Percentiles rank a stretch among this genome's conserved stretches.
Evolutionary conservation across 441 rosid species (phyloP).

Genomic region (Gossypium trilobum): DNA sequence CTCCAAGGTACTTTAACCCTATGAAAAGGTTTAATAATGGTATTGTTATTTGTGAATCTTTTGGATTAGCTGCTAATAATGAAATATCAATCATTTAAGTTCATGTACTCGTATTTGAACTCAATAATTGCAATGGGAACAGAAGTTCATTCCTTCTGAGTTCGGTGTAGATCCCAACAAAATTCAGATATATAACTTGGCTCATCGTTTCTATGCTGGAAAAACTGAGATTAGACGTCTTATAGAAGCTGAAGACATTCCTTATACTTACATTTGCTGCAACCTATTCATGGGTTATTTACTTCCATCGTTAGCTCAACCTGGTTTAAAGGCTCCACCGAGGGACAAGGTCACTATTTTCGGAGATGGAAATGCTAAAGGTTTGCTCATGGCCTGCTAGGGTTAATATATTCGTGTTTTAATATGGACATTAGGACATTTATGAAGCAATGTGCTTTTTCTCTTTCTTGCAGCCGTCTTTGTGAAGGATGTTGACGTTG

Average conservation of each 20-base stretch:
- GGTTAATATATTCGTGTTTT: neutral
- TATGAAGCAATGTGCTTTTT: neutral
- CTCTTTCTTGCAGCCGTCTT: slow-evolving; percentile 40
- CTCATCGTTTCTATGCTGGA: slow-evolving; percentile 28
- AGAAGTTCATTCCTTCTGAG: slow-evolving; percentile 64
- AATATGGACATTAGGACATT: neutral
- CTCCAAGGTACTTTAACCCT: too few species aligned
- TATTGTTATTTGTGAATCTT: neutral
- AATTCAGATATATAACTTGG: slow-evolving; percentile 34
- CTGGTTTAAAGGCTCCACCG: slow-evolving; percentile 41
- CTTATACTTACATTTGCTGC: slow-evolving; percentile 47
- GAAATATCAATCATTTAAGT: neutral
- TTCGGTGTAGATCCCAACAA: slow-evolving; percentile 55
- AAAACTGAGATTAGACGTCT: slow-evolving; percentile 46
- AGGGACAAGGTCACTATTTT: slow-evolving; percentile 43
- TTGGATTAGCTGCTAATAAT: neutral
- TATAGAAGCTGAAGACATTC: slow-evolving; percentile 48
- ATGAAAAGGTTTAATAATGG: neutral
- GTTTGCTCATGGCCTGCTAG: slow-evolving; percentile 8
- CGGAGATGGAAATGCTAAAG: slow-evolving; percentile 50
- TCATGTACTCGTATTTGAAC: neutral
- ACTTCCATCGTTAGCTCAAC: slow-evolving; percentile 51
- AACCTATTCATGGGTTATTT: slow-evolving; percentile 37
- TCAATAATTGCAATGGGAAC: slow-evolving; percentile 13
- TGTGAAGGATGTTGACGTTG: slow-evolving; percentile 42